Evolutionary conservation across 2,329 filamentous ascomycete genomes (phyloP).

Genomic region (Raffaelea ambrosiae): DNA sequence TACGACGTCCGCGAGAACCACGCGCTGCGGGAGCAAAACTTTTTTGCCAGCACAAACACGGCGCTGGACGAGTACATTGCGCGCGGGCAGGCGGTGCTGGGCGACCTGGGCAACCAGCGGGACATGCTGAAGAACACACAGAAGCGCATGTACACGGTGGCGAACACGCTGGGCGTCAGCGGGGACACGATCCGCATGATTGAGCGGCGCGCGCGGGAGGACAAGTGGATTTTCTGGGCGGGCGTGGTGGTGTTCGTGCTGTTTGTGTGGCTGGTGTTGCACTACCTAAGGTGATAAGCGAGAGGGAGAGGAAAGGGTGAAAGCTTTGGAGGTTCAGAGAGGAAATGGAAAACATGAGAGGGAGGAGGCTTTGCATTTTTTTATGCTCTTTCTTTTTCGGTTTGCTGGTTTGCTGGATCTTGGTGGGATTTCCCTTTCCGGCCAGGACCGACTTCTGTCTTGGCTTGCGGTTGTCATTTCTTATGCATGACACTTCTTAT

Average conservation of each 20-base stretch:
- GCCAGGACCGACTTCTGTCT: no score
- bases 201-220: constrained; percentile 80
- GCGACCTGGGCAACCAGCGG: constrained; percentile 79
- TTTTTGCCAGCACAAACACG: constrained; percentile 72
- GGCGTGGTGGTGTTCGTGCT: constrained; percentile 79
- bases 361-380: background rate
- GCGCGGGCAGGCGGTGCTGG: constrained; percentile 79
- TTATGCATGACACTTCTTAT: no score
- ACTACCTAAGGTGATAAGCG: constrained; percentile 58
- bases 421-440: no score
- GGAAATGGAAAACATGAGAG: background rate
- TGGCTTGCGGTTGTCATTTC: constrained; percentile 64
- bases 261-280: constrained; percentile 87
- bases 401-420: background rate
- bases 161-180: constrained; percentile 86
- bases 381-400: background rate
- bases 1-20: constrained; percentile 59
- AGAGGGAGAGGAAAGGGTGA: background rate
- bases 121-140: constrained; percentile 96
- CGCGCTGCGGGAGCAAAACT: constrained; percentile 80
- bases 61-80: constrained; percentile 93
- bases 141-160: constrained; percentile 80
- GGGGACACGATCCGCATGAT: constrained; percentile 97
- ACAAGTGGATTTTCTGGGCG: constrained; percentile 95
- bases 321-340: no score